Evolutionary conservation across 106 monocot genomes (phyloP), one percentile per base, ranked within the genome.

Genomic region (Acanthochlamys bracteata): DNA sequence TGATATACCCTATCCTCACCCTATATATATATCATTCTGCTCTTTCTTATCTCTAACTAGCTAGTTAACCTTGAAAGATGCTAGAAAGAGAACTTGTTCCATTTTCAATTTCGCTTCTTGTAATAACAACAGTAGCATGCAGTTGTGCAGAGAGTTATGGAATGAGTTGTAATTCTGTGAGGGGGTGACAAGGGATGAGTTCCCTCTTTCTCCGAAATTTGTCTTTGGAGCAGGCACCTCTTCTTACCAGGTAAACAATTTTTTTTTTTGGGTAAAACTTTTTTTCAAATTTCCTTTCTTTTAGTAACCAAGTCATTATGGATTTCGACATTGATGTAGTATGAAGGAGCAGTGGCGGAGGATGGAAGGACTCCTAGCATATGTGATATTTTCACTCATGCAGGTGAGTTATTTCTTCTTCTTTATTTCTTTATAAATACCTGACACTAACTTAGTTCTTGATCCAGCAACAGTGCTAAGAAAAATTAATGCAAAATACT

Each of bases 211-310:
- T 2, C 24, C 57, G 1, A 78, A 72, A 24, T 91, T 91, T 40
- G 78, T 83, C 22, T 91, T 91, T 51, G 91, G 91, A 7, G 77
- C 91, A 13, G 91, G 91, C 54, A 86, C 86, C 19, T 91, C 91
- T 6, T 77, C 91, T 41, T 91, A 79, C 39, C 91, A 91, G 76
- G 91, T 33, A 33, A 33, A n/a, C n/a, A n/a, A n/a, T 76, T n/a
- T n/a, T n/a, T n/a, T n/a, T n/a, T n/a, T n/a, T n/a, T n/a, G n/a
- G n/a, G n/a, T n/a, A n/a, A n/a, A n/a, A 33, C 33, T 33, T 33
- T 33, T 33, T 33, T 33, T 33, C 33, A 33, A 33, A 33, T 33
- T 33, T 33, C 33, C 33, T 33, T 33, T 33, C 33, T 33, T 33
- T 33, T 33, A 33, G 33, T 33, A 33, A 33, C 33, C 33, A 33